Evolutionary conservation across 768 basidiomycete genomes (phyloP).

Genomic region (Cubamyces sp.): DNA sequence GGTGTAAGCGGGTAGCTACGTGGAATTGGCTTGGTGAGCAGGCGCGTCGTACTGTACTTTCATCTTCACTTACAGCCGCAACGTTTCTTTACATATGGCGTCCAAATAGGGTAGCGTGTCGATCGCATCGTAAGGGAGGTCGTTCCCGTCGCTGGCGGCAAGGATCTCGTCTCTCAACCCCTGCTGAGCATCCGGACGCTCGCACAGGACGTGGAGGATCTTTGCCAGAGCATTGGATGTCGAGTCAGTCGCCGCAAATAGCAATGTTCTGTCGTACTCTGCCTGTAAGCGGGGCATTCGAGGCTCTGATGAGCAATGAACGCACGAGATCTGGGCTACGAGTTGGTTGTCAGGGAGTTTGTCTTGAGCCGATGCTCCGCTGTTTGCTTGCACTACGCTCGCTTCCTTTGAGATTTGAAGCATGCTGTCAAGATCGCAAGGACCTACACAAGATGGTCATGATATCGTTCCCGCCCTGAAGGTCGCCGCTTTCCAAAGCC

Average conservation of each 20-base stretch:
- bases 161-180: conserved; percentile 1
- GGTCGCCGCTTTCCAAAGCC: conserved; percentile 31
- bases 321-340: conserved; percentile 41
- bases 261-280: not conserved
- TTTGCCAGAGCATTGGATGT: conserved; percentile 1
- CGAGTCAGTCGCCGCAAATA: conserved; percentile 10
- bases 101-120: conserved; percentile 6
- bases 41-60: not conserved
- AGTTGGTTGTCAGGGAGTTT: conserved; percentile 39
- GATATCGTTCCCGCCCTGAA: conserved; percentile 45
- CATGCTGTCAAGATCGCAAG: too few relatives aligned
- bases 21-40: not conserved
- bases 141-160: not conserved
- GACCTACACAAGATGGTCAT: conserved; percentile 49
- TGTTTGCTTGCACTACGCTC: conserved; percentile 44
- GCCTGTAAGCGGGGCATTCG: not conserved
- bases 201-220: conserved; percentile 5
- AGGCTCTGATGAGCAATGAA: not conserved
- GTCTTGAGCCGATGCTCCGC: conserved; percentile 32
- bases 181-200: not conserved
- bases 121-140: not conserved
- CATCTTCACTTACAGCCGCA: conserved; percentile 5
- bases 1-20: conserved; percentile 49
- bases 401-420: too few relatives aligned
- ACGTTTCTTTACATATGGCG: conserved; percentile 8